Evolutionary conservation across 139 green algal genomes (phyloP).

Genomic region (Marvania coccoides): DNA sequence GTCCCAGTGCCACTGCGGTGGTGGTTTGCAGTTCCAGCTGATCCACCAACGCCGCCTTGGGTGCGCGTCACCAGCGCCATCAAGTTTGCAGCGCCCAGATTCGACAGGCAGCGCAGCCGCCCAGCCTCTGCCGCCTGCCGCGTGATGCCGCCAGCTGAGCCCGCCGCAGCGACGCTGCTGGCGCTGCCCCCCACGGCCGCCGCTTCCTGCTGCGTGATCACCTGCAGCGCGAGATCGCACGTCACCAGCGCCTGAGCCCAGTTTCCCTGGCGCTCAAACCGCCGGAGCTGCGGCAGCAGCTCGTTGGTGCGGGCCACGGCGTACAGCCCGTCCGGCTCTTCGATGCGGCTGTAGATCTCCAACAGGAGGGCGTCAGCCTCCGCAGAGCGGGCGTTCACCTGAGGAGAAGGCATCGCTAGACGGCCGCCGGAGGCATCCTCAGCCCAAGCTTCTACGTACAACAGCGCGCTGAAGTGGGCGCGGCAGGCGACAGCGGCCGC

Average conservation of each 20-base stretch:
- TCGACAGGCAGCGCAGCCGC: not conserved
- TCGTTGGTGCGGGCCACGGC: conserved; percentile 44
- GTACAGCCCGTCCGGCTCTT: conserved; percentile 77
- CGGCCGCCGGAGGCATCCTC: conserved; percentile 21
- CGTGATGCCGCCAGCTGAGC: not conserved
- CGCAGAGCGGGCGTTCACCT: conserved; percentile 13
- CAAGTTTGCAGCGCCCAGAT: conserved; percentile 3
- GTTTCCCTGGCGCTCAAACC: conserved; percentile 53
- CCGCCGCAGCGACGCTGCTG: not conserved
- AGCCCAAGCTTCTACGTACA: conserved; percentile 70
- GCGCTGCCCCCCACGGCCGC: not conserved
- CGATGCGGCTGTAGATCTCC: conserved; percentile 54
- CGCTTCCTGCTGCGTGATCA: not conserved
- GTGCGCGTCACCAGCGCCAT: too few species aligned
- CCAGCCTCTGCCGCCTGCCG: not conserved
- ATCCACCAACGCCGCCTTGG: too few species aligned
- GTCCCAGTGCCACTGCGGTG: not conserved
- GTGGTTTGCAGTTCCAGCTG: too few species aligned
- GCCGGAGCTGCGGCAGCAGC: conserved; percentile 34
- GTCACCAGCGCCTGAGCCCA: conserved; percentile 45
- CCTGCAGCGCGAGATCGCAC: conserved; percentile 39
- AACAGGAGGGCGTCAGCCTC: conserved; percentile 47
- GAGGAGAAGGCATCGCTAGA: not conserved
- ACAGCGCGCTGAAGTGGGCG: conserved; percentile 60
- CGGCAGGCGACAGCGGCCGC: conserved; percentile 39